Base-by-base conservation (phyloP, 2,329 filamentous ascomycete genomes). In the Cladophialophora yegresii region DNA sequence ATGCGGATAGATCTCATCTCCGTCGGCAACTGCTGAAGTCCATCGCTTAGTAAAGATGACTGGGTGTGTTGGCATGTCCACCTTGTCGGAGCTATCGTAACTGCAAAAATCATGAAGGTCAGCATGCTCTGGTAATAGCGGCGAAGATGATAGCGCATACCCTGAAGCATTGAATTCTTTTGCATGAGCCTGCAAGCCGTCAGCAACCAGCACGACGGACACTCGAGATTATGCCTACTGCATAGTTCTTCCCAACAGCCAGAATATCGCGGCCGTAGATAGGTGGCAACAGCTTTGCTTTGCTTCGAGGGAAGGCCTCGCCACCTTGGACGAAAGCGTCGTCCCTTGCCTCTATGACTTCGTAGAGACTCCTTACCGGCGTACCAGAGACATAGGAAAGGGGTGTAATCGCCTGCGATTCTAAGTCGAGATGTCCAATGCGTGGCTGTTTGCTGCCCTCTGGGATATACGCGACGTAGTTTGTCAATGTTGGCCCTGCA, bases 91-190 rank as follows among this genome's bases (percentile, higher is more conserved):
- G 61, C 78, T 79, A 71, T 86, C 84, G 68, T 80, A 86, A 0
- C 84, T 83, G 1, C 83, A 28, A 26, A 16, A 12, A 5, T 10
- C 49, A 54, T n/a, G n/a, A n/a, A 22, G 20, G 54, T 58, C 13
- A 58, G 30, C 12, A 54, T 9, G 10, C 10, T 54, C 28, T 10
- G 28, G 28, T 20, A 30, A 10, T 28, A 16, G 4, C 2, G 10
- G 16, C 12, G 8, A 20, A 7, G 16, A 6, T 23, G 8, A 12
- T 1, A 33, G 33, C 85, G 22, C 83, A 83, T 1, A 85, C 82
- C 51, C 82, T 78, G 1, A 86, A 77, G n/a, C 61, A 47, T 85
- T 84, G 74, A 86, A 86, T 65, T 86, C 83, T 59, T 79, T 82
- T 1, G 84, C 84, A 70, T 86, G 84, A 47, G 84, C 83, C 61